These are phyloP conservation scores for Phialophora verrucosa DNA, from an alignment of 2,329 filamentous ascomycete species.

Conservation along the genomic window DNA sequence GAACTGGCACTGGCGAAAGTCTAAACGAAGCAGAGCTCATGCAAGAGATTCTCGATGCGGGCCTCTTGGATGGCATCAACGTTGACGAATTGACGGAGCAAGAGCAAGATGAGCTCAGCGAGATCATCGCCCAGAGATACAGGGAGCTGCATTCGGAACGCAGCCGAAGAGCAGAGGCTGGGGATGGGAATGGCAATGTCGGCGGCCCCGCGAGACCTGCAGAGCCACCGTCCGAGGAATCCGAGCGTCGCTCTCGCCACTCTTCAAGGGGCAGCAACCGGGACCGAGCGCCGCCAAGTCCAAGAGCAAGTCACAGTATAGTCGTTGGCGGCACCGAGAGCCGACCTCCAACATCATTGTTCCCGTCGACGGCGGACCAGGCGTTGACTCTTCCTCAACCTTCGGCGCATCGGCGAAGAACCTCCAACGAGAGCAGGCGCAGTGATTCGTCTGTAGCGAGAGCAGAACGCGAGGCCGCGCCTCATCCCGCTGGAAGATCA, in stretches of 20 bases:
- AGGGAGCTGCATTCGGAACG: slow-evolving; percentile 68
- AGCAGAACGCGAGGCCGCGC: slow-evolving; percentile 56
- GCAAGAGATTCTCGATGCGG: slow-evolving; percentile 85
- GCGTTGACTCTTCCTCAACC: slow-evolving; percentile 25
- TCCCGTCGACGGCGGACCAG: slow-evolving; percentile 26
- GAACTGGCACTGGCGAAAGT: slow-evolving; percentile 61
- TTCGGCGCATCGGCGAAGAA: slow-evolving; percentile 34
- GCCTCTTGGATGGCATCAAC: slow-evolving; percentile 84
- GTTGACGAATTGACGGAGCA: slow-evolving; percentile 82
- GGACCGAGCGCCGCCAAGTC: slow-evolving; percentile 31
- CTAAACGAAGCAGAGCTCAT: slow-evolving; percentile 85
- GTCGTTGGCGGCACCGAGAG: slow-evolving; percentile 16
- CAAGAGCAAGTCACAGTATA: slow-evolving; percentile 29
- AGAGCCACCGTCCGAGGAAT: slow-evolving; percentile 53
- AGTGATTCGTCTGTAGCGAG: slow-evolving; percentile 40
- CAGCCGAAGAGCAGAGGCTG: slow-evolving; percentile 58
- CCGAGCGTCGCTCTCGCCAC: slow-evolving; percentile 44
- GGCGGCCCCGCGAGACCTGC: slow-evolving; percentile 27
- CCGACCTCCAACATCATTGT: slow-evolving; percentile 28
- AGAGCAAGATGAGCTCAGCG: slow-evolving; percentile 87
- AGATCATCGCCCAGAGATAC: slow-evolving; percentile 88
- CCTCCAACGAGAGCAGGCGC: slow-evolving; percentile 41
- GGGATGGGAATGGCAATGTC: slow-evolving; percentile 11
- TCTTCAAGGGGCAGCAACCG: slow-evolving; percentile 36
- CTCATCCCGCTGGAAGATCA: slow-evolving; percentile 59